phyloP scores from a whole-genome alignment of 73 alveolate species.

The Paramecium octaurelia region DNA sequence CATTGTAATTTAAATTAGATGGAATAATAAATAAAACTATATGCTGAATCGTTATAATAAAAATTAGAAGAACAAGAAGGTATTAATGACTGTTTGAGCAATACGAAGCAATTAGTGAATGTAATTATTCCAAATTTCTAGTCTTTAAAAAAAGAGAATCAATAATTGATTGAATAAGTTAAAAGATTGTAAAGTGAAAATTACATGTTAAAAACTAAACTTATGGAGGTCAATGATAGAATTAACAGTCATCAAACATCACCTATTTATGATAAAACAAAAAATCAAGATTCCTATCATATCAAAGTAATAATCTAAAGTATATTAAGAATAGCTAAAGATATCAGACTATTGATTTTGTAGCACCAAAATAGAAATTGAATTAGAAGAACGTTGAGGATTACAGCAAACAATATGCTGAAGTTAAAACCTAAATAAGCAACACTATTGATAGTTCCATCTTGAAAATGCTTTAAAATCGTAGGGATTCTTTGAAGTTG shows the following conservation, averaged over 20 bases:
- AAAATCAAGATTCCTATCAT: neutral
- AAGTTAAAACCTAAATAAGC: neutral
- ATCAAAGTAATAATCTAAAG: neutral
- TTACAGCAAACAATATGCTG: neutral
- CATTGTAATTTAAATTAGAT: neutral
- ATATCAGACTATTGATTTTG: neutral
- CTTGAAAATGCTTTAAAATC: neutral
- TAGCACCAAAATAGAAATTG: neutral
- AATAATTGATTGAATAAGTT: neutral
- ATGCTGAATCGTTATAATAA: conserved; percentile 38
- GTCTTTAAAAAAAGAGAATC: conserved; percentile 28
- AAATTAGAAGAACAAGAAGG: conserved; percentile 8
- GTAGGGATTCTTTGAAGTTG: neutral
- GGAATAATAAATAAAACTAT: conserved; percentile 27
- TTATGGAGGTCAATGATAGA: neutral
- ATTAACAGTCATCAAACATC: neutral
- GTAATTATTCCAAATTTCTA: neutral
- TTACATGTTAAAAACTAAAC: neutral
- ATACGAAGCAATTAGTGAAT: neutral
- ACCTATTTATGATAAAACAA: neutral
- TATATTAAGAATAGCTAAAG: neutral
- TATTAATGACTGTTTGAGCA: neutral
- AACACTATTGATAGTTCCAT: neutral
- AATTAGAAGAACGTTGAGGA: neutral
- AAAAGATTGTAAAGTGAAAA: neutral